Percentiles rank a stretch among this genome's conserved stretches.
Conservation (phyloP, 148 eudicot genomes). For the Diospyros kaki region DNA sequence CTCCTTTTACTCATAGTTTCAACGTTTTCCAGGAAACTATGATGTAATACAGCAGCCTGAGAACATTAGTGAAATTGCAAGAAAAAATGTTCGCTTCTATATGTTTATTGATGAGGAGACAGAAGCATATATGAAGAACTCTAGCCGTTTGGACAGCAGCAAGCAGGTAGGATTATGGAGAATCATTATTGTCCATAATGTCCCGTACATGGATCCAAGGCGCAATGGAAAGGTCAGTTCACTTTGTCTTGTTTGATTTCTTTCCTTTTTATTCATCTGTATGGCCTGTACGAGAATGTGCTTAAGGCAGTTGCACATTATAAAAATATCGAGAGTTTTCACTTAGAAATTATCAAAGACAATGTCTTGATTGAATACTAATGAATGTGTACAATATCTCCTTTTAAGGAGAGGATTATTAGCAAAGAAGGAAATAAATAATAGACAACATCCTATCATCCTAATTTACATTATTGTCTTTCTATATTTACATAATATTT, state of each 20-base stretch:
- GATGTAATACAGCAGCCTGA: conserved; percentile 76
- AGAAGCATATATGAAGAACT: conserved; percentile 64
- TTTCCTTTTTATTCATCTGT: not conserved
- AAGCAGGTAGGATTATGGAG: conserved; percentile 78
- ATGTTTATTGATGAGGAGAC: conserved; percentile 94
- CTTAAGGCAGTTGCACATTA: conserved; percentile 11
- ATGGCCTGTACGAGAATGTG: not conserved
- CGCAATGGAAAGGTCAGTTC: conserved; percentile 84
- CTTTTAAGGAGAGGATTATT: too few species aligned
- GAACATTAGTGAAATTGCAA: conserved; percentile 60
- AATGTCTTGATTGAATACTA: too few species aligned
- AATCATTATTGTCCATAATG: conserved; percentile 69
- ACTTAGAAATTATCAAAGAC: too few species aligned
- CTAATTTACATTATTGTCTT: too few species aligned
- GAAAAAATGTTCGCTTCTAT: conserved; percentile 57
- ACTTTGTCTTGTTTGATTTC: conserved; percentile 11
- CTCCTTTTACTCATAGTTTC: conserved; percentile 16
- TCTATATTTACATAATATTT: too few species aligned
- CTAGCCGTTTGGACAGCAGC: conserved; percentile 51
- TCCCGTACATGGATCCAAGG: conserved; percentile 75
- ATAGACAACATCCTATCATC: too few species aligned
- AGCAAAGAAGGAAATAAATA: too few species aligned
- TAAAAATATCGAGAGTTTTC: not conserved
- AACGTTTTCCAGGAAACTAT: conserved; percentile 63
- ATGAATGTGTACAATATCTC: too few species aligned